These are phyloP conservation scores for Neopestalotiopsis rosae DNA, from an alignment of 2,329 filamentous ascomycete species.

Conservation along the genomic window DNA sequence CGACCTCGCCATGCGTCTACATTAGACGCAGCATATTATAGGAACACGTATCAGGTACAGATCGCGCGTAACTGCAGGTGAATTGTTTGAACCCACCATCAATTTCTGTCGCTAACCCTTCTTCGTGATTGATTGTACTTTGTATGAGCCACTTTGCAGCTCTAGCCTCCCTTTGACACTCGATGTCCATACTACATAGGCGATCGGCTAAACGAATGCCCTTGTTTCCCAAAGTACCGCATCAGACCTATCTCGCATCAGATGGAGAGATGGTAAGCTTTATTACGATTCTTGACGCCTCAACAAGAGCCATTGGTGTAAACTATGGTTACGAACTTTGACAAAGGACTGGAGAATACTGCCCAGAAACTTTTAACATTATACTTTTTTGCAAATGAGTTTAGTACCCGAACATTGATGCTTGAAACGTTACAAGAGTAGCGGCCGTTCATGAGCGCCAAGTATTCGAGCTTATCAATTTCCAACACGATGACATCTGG, in stretches of 20 bases:
- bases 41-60: background rate
- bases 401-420: too few relatives aligned
- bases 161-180: too few relatives aligned
- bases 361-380: too few relatives aligned
- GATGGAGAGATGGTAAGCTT: background rate
- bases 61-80: background rate
- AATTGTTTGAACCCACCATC: background rate
- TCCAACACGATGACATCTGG: too few relatives aligned
- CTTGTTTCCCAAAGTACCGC: too few relatives aligned
- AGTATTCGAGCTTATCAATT: too few relatives aligned
- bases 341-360: background rate
- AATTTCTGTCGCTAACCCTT: background rate
- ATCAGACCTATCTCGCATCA: background rate
- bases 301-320: background rate
- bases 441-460: too few relatives aligned
- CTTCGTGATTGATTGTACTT: background rate
- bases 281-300: background rate
- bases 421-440: too few relatives aligned
- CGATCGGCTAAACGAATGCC: too few relatives aligned
- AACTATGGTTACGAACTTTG: background rate
- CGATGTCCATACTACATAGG: too few relatives aligned
- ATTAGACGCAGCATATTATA: background rate
- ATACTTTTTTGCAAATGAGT: too few relatives aligned
- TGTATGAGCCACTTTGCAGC: too few relatives aligned
- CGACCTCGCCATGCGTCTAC: background rate